Conservation (phyloP, 345 rosid genomes). For the Aurinia saxatilis region DNA sequence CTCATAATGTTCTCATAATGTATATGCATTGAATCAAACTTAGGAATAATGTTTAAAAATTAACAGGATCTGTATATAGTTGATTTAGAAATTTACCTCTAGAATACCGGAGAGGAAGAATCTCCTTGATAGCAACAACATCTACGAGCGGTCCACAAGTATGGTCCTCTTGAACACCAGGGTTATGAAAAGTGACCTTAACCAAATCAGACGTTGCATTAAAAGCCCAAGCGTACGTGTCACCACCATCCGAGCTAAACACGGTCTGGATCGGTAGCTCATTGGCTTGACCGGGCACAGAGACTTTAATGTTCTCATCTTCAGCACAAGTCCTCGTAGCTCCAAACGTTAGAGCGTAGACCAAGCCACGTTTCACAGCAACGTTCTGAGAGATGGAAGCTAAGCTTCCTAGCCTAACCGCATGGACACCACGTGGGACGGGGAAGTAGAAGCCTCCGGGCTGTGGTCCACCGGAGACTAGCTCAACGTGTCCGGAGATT, state of each 20-base stretch:
- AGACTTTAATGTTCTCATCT: slow-evolving; percentile 56
- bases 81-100: slow-evolving; percentile 28
- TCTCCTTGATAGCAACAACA: slow-evolving; percentile 76
- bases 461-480: slow-evolving; percentile 70
- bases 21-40: too few species aligned
- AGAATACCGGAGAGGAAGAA: slow-evolving; percentile 36
- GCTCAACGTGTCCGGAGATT: slow-evolving; percentile 63
- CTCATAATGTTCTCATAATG: too few species aligned
- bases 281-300: slow-evolving; percentile 44
- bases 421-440: slow-evolving; percentile 72
- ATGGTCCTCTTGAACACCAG: slow-evolving; percentile 77
- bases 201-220: slow-evolving; percentile 37
- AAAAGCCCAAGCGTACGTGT: slow-evolving; percentile 77
- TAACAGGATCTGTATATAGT: background rate
- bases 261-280: slow-evolving; percentile 72
- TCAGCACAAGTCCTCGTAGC: slow-evolving; percentile 75
- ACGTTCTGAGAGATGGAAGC: slow-evolving; percentile 62
- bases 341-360: slow-evolving; percentile 73
- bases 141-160: slow-evolving; percentile 85
- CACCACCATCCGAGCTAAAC: slow-evolving; percentile 73
- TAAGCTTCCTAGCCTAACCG: slow-evolving; percentile 67
- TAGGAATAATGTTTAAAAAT: background rate
- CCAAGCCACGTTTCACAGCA: slow-evolving; percentile 28
- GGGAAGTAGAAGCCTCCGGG: slow-evolving; percentile 70
- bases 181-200: slow-evolving; percentile 63